Evolutionary conservation across 2,329 filamentous ascomycete species (phyloP).

Genomic region (Madurella mycetomatis): DNA sequence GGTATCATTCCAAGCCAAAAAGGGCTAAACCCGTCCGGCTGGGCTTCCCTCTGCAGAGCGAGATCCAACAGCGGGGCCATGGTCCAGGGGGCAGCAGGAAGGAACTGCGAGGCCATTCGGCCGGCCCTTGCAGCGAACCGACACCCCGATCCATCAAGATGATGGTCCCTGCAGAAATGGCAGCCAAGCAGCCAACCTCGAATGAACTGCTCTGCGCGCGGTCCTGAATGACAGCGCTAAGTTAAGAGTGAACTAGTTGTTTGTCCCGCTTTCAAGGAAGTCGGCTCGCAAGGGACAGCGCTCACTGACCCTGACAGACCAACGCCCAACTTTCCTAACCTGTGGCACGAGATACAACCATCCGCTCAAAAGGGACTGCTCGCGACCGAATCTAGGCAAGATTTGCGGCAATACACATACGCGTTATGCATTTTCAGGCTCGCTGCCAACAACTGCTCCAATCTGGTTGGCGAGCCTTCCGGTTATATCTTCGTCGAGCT

Average conservation of each 20-base stretch:
- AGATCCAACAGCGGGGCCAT: constrained; percentile 4
- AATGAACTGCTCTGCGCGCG: too few species aligned
- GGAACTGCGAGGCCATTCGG: not conserved
- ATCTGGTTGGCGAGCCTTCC: constrained; percentile 6
- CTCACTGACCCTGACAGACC: too few species aligned
- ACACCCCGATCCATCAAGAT: not conserved
- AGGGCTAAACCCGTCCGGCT: constrained; percentile 2
- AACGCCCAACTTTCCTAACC: too few species aligned
- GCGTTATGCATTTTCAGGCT: not conserved
- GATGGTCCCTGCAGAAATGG: not conserved
- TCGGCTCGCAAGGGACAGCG: too few species aligned
- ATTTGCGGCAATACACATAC: constrained; percentile 2
- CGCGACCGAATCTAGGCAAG: not conserved
- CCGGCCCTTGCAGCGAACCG: not conserved
- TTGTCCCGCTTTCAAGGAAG: too few species aligned
- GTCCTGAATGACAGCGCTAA: not conserved
- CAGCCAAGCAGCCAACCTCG: not conserved
- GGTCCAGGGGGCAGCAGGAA: not conserved
- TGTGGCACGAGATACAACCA: too few species aligned
- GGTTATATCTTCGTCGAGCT: constrained; percentile 1
- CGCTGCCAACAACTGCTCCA: not conserved
- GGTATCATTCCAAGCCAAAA: constrained; percentile 3
- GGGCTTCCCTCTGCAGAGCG: constrained; percentile 11
- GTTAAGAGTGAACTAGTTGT: not conserved
- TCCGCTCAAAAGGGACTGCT: too few species aligned